A percentile compares a stretch with the other conserved stretches of the same genome.
phyloP scores from a whole-genome alignment of 1,139 yeast genomes.

The Nakaseomyces nivariensis region DNA sequence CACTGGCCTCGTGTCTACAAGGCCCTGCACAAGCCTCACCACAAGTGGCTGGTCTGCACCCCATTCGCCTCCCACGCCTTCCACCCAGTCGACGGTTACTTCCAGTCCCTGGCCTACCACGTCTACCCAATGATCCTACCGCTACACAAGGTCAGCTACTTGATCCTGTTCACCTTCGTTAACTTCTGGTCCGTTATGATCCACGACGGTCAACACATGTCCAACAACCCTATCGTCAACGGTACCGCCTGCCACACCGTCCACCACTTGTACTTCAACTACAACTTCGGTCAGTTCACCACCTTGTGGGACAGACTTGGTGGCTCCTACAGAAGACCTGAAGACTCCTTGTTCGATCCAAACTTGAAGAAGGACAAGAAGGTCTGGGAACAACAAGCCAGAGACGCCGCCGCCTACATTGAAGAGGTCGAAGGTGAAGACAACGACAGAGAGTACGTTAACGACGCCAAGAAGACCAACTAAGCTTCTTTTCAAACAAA shows the following conservation, averaged over 20 bases:
- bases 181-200: slow-evolving; percentile 98
- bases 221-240: slow-evolving; percentile 86
- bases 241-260: slow-evolving; percentile 98
- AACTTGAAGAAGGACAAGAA: slow-evolving; percentile 45
- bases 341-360: slow-evolving; percentile 69
- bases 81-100: slow-evolving; percentile 95
- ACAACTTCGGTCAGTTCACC: slow-evolving; percentile 96
- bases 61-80: slow-evolving; percentile 98
- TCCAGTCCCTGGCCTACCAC: slow-evolving; percentile 89
- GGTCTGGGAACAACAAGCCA: slow-evolving; percentile 65
- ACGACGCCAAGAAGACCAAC: slow-evolving; percentile 11
- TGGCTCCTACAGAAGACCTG: slow-evolving; percentile 87
- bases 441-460: slow-evolving; percentile 43
- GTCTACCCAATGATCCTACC: slow-evolving; percentile 86
- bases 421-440: slow-evolving; percentile 64
- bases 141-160: slow-evolving; percentile 74
- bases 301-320: slow-evolving; percentile 97
- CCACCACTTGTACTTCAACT: slow-evolving; percentile 92
- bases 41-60: slow-evolving; percentile 97
- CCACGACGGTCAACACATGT: slow-evolving; percentile 92
- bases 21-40: slow-evolving; percentile 91
- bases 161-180: slow-evolving; percentile 75
- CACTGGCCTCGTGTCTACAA: slow-evolving; percentile 89
- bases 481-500: background rate
- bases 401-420: slow-evolving; percentile 73